Base-by-base conservation (phyloP, 108 stramenopile species). In the Skeletonema menzelii region DNA sequence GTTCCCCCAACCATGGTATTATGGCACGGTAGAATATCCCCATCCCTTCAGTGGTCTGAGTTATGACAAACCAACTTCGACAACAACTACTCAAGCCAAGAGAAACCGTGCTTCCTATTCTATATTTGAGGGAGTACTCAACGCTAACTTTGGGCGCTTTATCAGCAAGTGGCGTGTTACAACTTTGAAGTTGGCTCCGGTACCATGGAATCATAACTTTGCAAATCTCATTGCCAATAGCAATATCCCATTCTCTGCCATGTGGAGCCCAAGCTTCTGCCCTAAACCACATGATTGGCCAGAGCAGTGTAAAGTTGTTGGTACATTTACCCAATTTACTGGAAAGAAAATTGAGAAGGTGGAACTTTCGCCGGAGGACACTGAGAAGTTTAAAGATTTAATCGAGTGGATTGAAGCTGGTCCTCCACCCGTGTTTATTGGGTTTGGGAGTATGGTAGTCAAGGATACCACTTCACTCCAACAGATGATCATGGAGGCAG, bases 281-380 rank as follows among this genome's bases (percentile, higher is more conserved):
- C 88, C 91, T 11, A 93, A 93, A 75, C 92, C 92, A 0, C 81
- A 88, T 22, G 95, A 95, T 64, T 95, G 95, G 95, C 90, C 90
- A 7, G 70, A 82, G 3, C 88, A 95, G 64, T 79, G 82, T 61
- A 79, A 87, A 44, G 87, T 95, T 12, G 91, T 93, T 19, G 95
- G 91, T 7, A 87, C 86, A 14, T 89, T 89, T 69, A 77, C 70
- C 19, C 69, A 65, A 38, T 31, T 34, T 38, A 61, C 60, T 8
- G 38, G 20, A 22, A 30, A 14, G 20, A 19, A 0, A 8, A 37
- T 12, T 8, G 67, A 76, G 8, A 26, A 67, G 42, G 44, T 62
- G 10, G 40, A 73, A 12, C 53, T 64, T 4, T 47, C 65, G 5
- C 19, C 49, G 5, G 69, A 77, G 2, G 80, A 87, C 24, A 59